Conservation (phyloP, 768 basidiomycete species). For the Lactarius deliciosus region DNA sequence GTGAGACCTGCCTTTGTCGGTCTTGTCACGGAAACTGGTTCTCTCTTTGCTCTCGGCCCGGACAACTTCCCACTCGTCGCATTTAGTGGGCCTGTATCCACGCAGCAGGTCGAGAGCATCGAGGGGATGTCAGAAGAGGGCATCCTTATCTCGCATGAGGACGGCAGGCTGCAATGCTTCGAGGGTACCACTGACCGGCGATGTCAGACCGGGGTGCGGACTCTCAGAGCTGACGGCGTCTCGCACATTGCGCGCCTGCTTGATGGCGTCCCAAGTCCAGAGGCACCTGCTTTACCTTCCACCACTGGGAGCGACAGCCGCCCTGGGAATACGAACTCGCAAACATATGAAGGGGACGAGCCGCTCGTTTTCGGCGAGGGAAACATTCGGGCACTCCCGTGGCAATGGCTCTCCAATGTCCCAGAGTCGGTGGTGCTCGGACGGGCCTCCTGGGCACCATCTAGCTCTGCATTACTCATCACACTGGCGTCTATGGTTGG, state of each 20-base stretch:
- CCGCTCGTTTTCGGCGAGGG: neutral
- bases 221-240: constrained; percentile 49
- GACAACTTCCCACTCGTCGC: constrained; percentile 78
- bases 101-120: constrained; percentile 36
- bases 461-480: constrained; percentile 14
- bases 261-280: constrained; percentile 49
- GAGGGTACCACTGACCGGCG: constrained; percentile 45
- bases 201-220: constrained; percentile 63
- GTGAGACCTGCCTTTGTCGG: constrained; percentile 81
- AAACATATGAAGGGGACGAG: constrained; percentile 9
- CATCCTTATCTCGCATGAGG: constrained; percentile 4
- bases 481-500: constrained; percentile 15
- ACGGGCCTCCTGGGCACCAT: constrained; percentile 10
- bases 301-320: constrained; percentile 35
- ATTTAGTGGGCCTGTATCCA: constrained; percentile 51
- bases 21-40: constrained; percentile 64
- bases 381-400: neutral
- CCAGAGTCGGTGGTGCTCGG: constrained; percentile 5
- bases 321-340: constrained; percentile 31
- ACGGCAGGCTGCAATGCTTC: constrained; percentile 32
- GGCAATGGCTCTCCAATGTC: constrained; percentile 16
- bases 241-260: constrained; percentile 50
- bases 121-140: constrained; percentile 35
- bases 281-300: constrained; percentile 6
- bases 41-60: constrained; percentile 85